Evolutionary conservation across 1,139 yeast genomes (phyloP).

Genomic region (Yamadazyma conglobata): DNA sequence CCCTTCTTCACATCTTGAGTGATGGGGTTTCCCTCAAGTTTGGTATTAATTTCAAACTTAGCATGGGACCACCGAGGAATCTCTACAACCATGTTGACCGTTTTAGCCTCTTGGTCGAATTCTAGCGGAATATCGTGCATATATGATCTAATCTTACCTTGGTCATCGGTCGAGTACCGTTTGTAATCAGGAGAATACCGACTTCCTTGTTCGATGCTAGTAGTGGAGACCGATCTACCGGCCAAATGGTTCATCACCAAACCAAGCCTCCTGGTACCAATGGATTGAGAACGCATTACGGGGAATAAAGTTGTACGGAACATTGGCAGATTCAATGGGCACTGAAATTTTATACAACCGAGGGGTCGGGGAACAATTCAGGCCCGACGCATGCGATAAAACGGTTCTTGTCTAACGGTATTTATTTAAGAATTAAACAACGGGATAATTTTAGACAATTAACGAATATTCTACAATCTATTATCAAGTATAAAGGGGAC

Average conservation of each 20-base stretch:
- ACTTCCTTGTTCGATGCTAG: conserved; percentile 26
- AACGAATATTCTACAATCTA: no score
- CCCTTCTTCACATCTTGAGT: conserved; percentile 86
- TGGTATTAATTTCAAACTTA: conserved; percentile 77
- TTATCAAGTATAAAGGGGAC: neutral
- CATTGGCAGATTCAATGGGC: no score
- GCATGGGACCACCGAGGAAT: conserved; percentile 92
- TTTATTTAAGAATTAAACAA: no score
- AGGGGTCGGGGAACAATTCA: no score
- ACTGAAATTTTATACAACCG: no score
- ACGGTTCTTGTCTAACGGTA: no score
- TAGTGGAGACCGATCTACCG: conserved; percentile 1
- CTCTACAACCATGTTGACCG: conserved; percentile 84
- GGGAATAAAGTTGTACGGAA: no score
- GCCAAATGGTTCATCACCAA: conserved; percentile 12
- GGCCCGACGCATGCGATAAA: no score
- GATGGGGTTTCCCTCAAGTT: conserved; percentile 69
- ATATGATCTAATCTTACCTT: conserved; percentile 68
- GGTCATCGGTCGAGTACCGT: conserved; percentile 44
- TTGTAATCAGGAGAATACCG: conserved; percentile 33
- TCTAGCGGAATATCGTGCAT: conserved; percentile 76
- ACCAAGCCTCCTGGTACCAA: conserved; percentile 7
- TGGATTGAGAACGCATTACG: no score
- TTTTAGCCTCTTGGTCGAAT: conserved; percentile 59
- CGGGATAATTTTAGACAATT: no score